Percentiles rank a stretch among this genome's conserved stretches.
These are phyloP conservation scores for Cicer yamashitae DNA, from an alignment of 306 rosid species.

Conservation along the genomic window DNA sequence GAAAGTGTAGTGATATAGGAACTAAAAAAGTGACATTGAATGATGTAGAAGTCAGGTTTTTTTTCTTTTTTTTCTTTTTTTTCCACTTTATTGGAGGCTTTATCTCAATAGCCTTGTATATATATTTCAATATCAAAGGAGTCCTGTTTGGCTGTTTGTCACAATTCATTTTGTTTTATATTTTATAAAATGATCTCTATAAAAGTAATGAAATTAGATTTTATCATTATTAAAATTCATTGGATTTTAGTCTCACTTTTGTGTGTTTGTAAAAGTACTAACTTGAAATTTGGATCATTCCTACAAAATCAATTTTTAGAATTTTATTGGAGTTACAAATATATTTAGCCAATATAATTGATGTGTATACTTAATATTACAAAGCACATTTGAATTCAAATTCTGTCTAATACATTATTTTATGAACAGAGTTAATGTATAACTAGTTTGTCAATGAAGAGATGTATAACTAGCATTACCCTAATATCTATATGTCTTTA, in stretches of 20 bases:
- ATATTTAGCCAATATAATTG: too few relatives aligned
- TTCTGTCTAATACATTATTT: background rate
- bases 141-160: background rate
- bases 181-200: background rate
- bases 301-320: too few relatives aligned
- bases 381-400: constrained; percentile 5
- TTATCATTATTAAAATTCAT: background rate
- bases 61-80: background rate
- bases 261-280: too few relatives aligned
- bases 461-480: constrained; percentile 2
- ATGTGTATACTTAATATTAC: background rate
- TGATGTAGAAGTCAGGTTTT: constrained; percentile 40
- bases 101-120: constrained; percentile 36
- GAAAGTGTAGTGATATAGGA: constrained; percentile 33
- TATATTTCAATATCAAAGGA: constrained; percentile 21
- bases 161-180: background rate
- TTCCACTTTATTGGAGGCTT: constrained; percentile 39
- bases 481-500: background rate
- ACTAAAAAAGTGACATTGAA: constrained; percentile 35
- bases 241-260: too few relatives aligned
- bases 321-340: too few relatives aligned
- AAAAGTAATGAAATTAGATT: background rate
- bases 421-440: background rate
- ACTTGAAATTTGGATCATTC: too few relatives aligned
- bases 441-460: background rate